Evolutionary conservation across 768 basidiomycete genomes (phyloP), one percentile per base, ranked within the genome.

Genomic region (Cyclocybe cylindracea): DNA sequence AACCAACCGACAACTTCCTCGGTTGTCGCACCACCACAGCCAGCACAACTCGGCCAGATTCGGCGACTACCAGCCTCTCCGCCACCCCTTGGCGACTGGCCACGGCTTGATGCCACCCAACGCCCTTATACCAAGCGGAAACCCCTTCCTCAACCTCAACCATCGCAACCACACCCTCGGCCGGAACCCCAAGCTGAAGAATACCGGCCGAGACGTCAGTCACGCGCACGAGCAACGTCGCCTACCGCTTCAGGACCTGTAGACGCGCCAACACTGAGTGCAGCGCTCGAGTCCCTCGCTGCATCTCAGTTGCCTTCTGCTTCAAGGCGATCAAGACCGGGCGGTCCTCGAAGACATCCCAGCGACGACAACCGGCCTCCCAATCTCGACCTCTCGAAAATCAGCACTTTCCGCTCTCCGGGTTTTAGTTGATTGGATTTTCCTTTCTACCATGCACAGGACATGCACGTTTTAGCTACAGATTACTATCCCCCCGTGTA

Each of bases 81-180:
- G 31, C 69, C 76, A 24, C 79, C 78, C 3, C 64, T 85, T 1
- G 79, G 80, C 13, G 66, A 79, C 33, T 84, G 84, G 83, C 84
- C 82, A 35, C 76, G 78, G 16, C 58, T 61, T 9, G 74, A 83
- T 55, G 66, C 70, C 10, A 61, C 72, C 18, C 61, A 68, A 13
- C 70, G 63, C 40, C 66, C 71, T 8, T 68, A 62, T 37, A 51
- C 57, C 31, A 71, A 71, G 53, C 64, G 64, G 57, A 67, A 67
- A 57, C 53, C 59, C 19, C 37, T 56, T 41, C 51, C 55, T 39
- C 53, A 46, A 51, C 50, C 49, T 39, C 46, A 33, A 50, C 43
- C 51, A 48, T 51, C 39, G 36, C 58, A 53, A 47, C 42, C 40
- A n/a, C 39, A 7, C 24, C 46, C 38, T 34, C 48, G 42, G 29